Conservation (phyloP, 139 green algal genomes). For the Raphidocelis subcapitata region DNA sequence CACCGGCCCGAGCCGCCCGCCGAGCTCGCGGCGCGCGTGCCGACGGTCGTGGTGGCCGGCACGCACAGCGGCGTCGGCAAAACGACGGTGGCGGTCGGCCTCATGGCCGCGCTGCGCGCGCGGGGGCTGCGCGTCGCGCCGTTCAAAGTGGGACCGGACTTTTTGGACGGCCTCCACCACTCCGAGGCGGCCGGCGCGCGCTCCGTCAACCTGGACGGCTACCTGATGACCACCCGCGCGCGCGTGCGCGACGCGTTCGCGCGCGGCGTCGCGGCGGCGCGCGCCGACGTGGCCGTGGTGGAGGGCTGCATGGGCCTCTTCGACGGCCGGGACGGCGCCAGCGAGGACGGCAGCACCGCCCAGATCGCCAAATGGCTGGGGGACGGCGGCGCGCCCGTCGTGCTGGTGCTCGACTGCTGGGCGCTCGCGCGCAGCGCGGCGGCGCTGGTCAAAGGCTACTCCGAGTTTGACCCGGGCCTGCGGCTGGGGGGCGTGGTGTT, state of each 20-base stretch:
- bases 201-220: slow-evolving; percentile 84
- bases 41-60: slow-evolving; percentile 66
- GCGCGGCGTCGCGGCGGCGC: slow-evolving; percentile 27
- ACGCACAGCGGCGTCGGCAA: slow-evolving; percentile 81
- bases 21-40: too few relatives aligned
- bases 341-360: slow-evolving; percentile 33
- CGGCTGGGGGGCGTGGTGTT: neutral
- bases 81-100: slow-evolving; percentile 62
- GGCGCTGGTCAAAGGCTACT: slow-evolving; percentile 11
- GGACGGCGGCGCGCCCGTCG: slow-evolving; percentile 14
- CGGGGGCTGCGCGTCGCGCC: slow-evolving; percentile 28
- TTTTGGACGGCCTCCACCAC: slow-evolving; percentile 23
- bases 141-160: slow-evolving; percentile 35
- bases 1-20: too few relatives aligned
- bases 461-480: slow-evolving; percentile 20
- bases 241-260: slow-evolving; percentile 50
- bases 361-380: slow-evolving; percentile 29
- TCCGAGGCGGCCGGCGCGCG: slow-evolving; percentile 65
- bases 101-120: slow-evolving; percentile 62
- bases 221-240: slow-evolving; percentile 64
- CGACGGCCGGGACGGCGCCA: slow-evolving; percentile 57
- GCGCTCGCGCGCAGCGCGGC: slow-evolving; percentile 9
- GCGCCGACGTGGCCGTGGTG: slow-evolving; percentile 77
- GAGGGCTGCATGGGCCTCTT: slow-evolving; percentile 85
- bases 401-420: slow-evolving; percentile 30